Evolutionary conservation across 2,329 filamentous ascomycete genomes (phyloP).

Genomic region (Fusarium caatingaense): DNA sequence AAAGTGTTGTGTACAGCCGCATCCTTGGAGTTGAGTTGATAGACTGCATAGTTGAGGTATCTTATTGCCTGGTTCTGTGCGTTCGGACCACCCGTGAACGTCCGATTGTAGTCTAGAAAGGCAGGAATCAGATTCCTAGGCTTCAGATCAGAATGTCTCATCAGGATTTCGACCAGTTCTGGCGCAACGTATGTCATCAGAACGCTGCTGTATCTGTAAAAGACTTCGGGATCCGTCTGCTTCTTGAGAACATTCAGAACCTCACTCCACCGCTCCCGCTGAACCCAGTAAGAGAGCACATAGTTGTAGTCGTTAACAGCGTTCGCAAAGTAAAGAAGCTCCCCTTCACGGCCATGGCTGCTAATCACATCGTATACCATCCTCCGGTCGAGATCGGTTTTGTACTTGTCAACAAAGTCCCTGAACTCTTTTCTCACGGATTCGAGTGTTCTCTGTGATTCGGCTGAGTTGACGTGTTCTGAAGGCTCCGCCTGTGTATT

Average conservation of each 20-base stretch:
- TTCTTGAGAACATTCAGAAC: constrained; percentile 90
- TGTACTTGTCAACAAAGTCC: constrained; percentile 87
- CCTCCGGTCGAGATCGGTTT: constrained; percentile 86
- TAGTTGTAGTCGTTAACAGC: constrained; percentile 93
- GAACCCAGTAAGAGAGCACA: constrained; percentile 96
- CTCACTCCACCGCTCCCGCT: constrained; percentile 91
- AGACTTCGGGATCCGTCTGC: constrained; percentile 91
- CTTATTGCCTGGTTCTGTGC: constrained; percentile 89
- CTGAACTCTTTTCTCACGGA: constrained; percentile 82
- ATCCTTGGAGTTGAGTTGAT: constrained; percentile 81
- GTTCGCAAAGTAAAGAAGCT: constrained; percentile 90
- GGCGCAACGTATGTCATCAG: constrained; percentile 88
- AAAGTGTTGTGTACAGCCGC: constrained; percentile 96
- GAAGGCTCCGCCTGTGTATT: constrained; percentile 86
- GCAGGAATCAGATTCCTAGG: constrained; percentile 91
- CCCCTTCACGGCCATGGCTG: constrained; percentile 93
- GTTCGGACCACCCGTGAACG: constrained; percentile 71
- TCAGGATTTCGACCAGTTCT: constrained; percentile 93
- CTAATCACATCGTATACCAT: constrained; percentile 96
- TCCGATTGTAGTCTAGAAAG: constrained; percentile 91
- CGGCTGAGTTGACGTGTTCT: constrained; percentile 75
- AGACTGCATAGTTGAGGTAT: constrained; percentile 93
- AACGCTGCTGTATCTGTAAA: constrained; percentile 97
- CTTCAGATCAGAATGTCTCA: constrained; percentile 88
- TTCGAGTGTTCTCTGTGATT: constrained; percentile 78